Conservation (phyloP, 768 basidiomycete species). For the Pseudohyphozyma bogoriensis region DNA sequence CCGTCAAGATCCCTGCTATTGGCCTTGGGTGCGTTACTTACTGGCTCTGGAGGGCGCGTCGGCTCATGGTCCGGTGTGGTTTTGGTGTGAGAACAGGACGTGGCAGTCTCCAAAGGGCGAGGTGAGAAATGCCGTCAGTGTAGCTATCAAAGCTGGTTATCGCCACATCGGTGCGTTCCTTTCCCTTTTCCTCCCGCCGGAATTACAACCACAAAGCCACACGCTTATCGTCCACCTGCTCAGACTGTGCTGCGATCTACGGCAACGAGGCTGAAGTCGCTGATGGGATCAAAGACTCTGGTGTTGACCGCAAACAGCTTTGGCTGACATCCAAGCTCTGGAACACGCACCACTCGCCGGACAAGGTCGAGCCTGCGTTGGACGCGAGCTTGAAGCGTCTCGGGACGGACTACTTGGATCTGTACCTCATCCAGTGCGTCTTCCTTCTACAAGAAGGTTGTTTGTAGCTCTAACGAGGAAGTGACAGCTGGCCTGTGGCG, state of each 20-base stretch:
- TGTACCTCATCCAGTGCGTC: conserved; percentile 78
- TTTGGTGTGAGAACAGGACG: background rate
- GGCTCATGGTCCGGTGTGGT: background rate
- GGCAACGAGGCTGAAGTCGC: conserved; percentile 60
- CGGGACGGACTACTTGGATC: conserved; percentile 63
- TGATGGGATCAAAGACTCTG: conserved; percentile 51
- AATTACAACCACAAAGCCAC: conserved; percentile 46
- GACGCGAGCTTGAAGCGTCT: conserved; percentile 64
- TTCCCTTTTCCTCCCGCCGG: background rate
- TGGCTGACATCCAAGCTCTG: conserved; percentile 59
- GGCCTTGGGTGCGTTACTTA: conserved; percentile 14
- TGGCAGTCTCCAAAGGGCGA: conserved; percentile 22
- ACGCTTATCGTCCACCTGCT: too few relatives aligned
- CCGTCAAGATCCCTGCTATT: conserved; percentile 19
- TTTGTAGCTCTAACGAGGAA: too few relatives aligned
- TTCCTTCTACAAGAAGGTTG: too few relatives aligned
- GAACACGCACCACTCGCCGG: conserved; percentile 62
- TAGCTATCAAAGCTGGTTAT: conserved; percentile 61
- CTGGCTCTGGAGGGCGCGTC: background rate
- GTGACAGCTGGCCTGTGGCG: conserved; percentile 72
- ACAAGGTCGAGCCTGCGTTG: conserved; percentile 58
- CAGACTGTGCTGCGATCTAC: conserved; percentile 58
- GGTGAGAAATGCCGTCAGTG: conserved; percentile 9
- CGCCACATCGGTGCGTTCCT: conserved; percentile 26
- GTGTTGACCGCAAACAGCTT: conserved; percentile 66